Conservation (phyloP, 1,284 basidiomycete species). For the Afroboletus lepidellus region DNA sequence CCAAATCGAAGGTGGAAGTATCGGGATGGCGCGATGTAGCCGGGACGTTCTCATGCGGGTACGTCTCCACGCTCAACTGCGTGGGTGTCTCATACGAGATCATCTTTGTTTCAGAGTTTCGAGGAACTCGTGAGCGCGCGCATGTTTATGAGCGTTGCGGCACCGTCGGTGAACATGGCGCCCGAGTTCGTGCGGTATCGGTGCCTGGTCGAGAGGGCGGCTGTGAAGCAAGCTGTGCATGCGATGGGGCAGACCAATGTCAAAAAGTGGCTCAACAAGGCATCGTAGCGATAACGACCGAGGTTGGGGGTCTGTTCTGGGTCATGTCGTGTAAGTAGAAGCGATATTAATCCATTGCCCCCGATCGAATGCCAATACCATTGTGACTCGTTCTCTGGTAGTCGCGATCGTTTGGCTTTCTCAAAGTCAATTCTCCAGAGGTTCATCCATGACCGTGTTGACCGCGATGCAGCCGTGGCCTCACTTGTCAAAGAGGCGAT, state of each 20-base stretch:
- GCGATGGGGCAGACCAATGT: conserved; percentile 64
- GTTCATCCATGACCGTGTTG: conserved; percentile 92
- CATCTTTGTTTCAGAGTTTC: conserved; percentile 52
- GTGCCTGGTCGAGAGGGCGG: conserved; percentile 53
- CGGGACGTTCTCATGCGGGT: conserved; percentile 62
- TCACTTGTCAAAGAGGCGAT: conserved; percentile 89
- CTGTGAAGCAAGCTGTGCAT: conserved; percentile 66
- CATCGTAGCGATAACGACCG: conserved; percentile 21
- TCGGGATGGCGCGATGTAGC: conserved; percentile 70
- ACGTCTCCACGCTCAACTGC: conserved; percentile 27
- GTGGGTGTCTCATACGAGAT: conserved; percentile 7
- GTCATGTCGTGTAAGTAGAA: too few species aligned
- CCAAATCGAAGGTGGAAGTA: conserved; percentile 67
- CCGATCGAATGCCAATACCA: too few species aligned
- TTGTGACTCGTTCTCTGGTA: conserved; percentile 35
- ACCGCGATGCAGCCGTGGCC: conserved; percentile 86
- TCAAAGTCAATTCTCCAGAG: conserved; percentile 95
- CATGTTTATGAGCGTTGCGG: conserved; percentile 50
- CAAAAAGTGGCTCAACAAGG: conserved; percentile 73
- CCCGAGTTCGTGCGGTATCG: conserved; percentile 69
- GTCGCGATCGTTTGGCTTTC: conserved; percentile 92
- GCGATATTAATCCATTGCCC: too few species aligned
- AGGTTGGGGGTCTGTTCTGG: too few species aligned
- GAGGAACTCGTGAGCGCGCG: conserved; percentile 55
- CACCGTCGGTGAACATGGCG: conserved; percentile 45